These are phyloP conservation scores for Emmonsiellopsis sp. DNA, from an alignment of 2,329 filamentous ascomycete genomes.

Conservation along the genomic window DNA sequence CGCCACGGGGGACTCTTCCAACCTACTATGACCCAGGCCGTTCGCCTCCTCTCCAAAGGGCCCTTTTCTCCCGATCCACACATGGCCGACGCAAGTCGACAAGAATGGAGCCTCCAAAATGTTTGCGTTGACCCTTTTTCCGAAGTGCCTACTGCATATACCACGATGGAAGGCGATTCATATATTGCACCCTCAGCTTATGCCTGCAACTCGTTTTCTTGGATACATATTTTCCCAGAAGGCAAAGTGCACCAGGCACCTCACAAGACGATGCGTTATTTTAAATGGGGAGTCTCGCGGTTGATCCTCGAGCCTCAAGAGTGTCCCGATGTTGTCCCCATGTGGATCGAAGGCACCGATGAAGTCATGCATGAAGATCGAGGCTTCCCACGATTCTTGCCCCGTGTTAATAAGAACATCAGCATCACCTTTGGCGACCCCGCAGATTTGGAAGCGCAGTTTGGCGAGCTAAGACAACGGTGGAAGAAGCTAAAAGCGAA, in stretches of 20 bases:
- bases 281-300: conserved; percentile 93
- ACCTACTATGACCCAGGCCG: conserved; percentile 75
- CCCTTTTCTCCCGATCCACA: conserved; percentile 45
- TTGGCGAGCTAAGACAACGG: conserved; percentile 64
- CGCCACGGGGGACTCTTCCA: conserved; percentile 78
- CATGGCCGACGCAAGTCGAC: conserved; percentile 24
- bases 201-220: conserved; percentile 59
- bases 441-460: conserved; percentile 62
- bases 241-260: conserved; percentile 86
- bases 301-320: conserved; percentile 85
- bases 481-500: conserved; percentile 61
- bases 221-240: conserved; percentile 95
- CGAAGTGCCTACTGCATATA: conserved; percentile 33
- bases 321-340: conserved; percentile 79
- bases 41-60: conserved; percentile 69
- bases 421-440: conserved; percentile 70
- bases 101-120: conserved; percentile 30
- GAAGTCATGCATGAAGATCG: conserved; percentile 80
- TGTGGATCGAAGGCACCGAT: conserved; percentile 89
- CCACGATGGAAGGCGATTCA: conserved; percentile 30
- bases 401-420: conserved; percentile 62
- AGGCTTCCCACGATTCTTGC: conserved; percentile 69
- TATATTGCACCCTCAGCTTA: conserved; percentile 67
- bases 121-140: conserved; percentile 41
- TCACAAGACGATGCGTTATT: conserved; percentile 75